Evolutionary conservation across 805 yeast species (phyloP).

Genomic region (Starmerella potacharoeniae): DNA sequence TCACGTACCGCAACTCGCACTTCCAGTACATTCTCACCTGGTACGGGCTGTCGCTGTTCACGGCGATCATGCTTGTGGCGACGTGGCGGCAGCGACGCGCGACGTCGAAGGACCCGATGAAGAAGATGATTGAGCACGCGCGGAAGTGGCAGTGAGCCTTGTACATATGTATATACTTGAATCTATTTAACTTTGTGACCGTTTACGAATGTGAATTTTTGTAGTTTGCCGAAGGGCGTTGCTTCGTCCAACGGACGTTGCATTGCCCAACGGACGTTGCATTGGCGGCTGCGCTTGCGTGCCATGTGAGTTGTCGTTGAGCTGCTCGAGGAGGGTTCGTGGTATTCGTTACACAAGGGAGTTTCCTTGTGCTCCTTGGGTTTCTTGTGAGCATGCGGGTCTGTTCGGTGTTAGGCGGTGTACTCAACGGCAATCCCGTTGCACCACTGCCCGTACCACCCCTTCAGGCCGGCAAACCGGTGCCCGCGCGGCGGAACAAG

Average conservation of each 20-base stretch:
- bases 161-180: background rate
- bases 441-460: constrained; percentile 59
- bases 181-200: too few species aligned
- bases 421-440: constrained; percentile 64
- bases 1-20: constrained; percentile 79
- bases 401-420: constrained; percentile 12
- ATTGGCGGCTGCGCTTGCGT: too few species aligned
- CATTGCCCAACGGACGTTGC: too few species aligned
- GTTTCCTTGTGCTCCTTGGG: too few species aligned
- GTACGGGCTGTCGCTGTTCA: constrained; percentile 75
- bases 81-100: constrained; percentile 36
- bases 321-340: too few species aligned
- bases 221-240: too few species aligned
- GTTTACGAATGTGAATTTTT: background rate
- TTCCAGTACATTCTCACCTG: constrained; percentile 87
- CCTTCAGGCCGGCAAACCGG: constrained; percentile 57
- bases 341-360: too few species aligned
- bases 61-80: constrained; percentile 51
- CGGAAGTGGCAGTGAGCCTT: constrained; percentile 20
- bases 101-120: constrained; percentile 13
- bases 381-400: too few species aligned
- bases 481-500: constrained; percentile 56
- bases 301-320: too few species aligned
- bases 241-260: too few species aligned
- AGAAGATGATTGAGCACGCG: constrained; percentile 25